Conservation (phyloP, 2,329 filamentous ascomycete genomes). For the Aureobasidium sp. region DNA sequence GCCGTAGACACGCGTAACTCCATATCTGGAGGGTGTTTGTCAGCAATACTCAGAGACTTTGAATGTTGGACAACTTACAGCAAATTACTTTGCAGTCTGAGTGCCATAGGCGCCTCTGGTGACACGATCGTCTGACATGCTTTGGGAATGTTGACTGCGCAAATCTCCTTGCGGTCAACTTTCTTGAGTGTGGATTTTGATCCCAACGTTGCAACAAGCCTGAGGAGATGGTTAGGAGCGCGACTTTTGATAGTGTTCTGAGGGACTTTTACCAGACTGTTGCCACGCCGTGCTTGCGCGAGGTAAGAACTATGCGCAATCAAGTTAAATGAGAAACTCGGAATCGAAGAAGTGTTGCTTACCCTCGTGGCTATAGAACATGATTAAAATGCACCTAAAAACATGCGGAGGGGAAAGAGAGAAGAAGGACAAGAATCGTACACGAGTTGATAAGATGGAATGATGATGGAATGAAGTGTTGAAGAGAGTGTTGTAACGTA, state of each 20-base stretch:
- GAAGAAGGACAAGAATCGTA: background rate
- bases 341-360: constrained; percentile 25
- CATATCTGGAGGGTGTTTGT: constrained; percentile 47
- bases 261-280: constrained; percentile 72
- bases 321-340: background rate
- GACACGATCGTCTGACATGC: constrained; percentile 84
- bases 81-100: constrained; percentile 82
- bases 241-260: background rate
- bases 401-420: background rate
- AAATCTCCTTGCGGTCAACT: constrained; percentile 76
- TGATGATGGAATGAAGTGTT: background rate
- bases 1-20: constrained; percentile 73
- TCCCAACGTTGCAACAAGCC: constrained; percentile 86
- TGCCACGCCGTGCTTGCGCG: constrained; percentile 79
- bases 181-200: constrained; percentile 61
- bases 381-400: constrained; percentile 29
- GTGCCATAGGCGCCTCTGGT: constrained; percentile 76
- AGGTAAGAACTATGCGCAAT: constrained; percentile 58
- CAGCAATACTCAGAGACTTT: background rate
- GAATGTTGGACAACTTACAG: constrained; percentile 45
- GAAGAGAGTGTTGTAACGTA: background rate
- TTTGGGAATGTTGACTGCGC: constrained; percentile 76
- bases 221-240: constrained; percentile 31
- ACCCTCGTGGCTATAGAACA: constrained; percentile 98
- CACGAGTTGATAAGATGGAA: background rate